Conservation (phyloP, 2,329 filamentous ascomycete species). For the Tolypocladium tundrense region DNA sequence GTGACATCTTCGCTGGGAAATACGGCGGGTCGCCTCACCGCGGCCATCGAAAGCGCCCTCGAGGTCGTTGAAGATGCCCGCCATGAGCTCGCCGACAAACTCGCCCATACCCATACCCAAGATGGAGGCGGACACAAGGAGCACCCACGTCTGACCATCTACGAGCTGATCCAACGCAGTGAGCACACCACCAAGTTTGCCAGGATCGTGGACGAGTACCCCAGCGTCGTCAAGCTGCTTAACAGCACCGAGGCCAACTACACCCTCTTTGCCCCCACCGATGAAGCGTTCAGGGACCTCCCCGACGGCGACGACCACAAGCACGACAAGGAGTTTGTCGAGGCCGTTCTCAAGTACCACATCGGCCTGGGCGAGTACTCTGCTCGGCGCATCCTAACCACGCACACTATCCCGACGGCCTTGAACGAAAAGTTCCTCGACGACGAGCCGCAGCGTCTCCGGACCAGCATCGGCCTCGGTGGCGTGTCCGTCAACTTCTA, state of each 20-base stretch:
- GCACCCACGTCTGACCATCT: conserved; percentile 46
- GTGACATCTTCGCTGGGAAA: not conserved
- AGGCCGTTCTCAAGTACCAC: conserved; percentile 65
- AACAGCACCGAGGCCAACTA: conserved; percentile 66
- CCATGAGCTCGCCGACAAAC: not conserved
- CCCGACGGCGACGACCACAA: conserved; percentile 40
- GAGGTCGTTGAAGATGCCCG: conserved; percentile 1
- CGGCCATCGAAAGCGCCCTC: not conserved
- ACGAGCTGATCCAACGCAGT: conserved; percentile 65
- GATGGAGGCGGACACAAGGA: not conserved
- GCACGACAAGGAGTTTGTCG: conserved; percentile 59
- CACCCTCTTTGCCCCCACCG: conserved; percentile 72
- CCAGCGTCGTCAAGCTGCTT: conserved; percentile 60
- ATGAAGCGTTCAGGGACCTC: conserved; percentile 61
- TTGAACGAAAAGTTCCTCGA: conserved; percentile 50
- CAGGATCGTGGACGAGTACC: conserved; percentile 62
- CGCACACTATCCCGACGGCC: conserved; percentile 65
- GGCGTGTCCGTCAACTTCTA: conserved; percentile 71
- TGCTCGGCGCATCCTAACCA: conserved; percentile 52
- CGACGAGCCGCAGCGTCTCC: conserved; percentile 60
- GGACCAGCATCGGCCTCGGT: conserved; percentile 49
- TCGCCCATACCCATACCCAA: not conserved
- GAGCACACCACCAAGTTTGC: conserved; percentile 71
- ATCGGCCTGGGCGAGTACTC: conserved; percentile 58
- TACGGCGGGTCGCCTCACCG: not conserved